Conservation (phyloP, 148 eudicot species). For the Chenopodium album region DNA sequence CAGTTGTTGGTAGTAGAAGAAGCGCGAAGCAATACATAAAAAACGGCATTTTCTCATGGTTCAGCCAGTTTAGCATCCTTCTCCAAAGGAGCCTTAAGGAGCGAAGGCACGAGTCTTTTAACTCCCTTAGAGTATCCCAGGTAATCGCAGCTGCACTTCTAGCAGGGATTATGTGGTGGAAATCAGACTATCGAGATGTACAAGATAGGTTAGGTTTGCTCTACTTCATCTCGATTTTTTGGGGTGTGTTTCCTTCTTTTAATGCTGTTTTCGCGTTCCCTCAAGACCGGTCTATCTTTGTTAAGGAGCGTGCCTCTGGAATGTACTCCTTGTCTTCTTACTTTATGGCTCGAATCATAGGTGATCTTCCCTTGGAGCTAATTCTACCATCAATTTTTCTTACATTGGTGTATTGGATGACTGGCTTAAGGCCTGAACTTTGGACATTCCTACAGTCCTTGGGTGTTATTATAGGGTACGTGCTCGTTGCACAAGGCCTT, state of each 20-base stretch:
- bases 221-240: constrained; percentile 79
- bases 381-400: constrained; percentile 69
- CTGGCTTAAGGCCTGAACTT: constrained; percentile 55
- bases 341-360: constrained; percentile 80
- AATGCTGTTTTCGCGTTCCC: constrained; percentile 91
- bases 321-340: constrained; percentile 83
- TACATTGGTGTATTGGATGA: constrained; percentile 75
- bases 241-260: constrained; percentile 93
- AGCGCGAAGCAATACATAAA: constrained; percentile 19
- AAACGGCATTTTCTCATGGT: constrained; percentile 46
- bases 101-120: constrained; percentile 79
- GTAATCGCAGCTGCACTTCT: constrained; percentile 66
- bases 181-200: constrained; percentile 52
- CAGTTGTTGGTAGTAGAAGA: constrained; percentile 6
- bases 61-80: constrained; percentile 62
- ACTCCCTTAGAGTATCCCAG: constrained; percentile 77
- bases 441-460: constrained; percentile 54
- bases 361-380: constrained; percentile 91
- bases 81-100: constrained; percentile 83
- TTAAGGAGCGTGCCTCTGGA: constrained; percentile 77
- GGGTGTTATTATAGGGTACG: constrained; percentile 56
- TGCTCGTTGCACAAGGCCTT: constrained; percentile 81
- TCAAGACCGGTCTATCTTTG: constrained; percentile 74
- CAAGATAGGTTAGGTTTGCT: constrained; percentile 83
- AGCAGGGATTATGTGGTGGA: constrained; percentile 94